Base-by-base conservation (phyloP, 2,329 filamentous ascomycete species). In the Arthroderma sp. region DNA sequence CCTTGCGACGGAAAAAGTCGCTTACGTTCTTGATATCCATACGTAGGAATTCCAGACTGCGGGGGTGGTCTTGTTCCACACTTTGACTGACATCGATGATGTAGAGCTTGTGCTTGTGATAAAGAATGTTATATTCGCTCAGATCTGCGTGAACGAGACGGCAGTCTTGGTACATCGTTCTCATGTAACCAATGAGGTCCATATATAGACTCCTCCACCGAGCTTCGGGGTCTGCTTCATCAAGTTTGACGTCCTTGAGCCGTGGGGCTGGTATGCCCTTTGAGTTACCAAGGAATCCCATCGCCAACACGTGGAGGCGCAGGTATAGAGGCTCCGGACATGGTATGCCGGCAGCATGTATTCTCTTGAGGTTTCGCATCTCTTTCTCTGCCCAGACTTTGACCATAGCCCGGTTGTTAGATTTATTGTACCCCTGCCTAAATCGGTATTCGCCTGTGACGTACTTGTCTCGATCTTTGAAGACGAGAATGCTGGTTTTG, bases 381-480 rank as follows among this genome's bases (percentile, higher is more conserved):
- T 98, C 91, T 68, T 98, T 98, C 68, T 98, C 89, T 0, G 93
- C 93, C 91, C 91, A 98, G 27, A 95, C 73, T 65, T 94, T 94
- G 54, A 98, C 89, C 89, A 96, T 96, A 54, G 89, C 87, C 40
- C 88, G 78, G 68, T 87, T 94, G 66, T 87, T 94, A 53, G 83
- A 83, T 71, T 95, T 96, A 67, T 89, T 91, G 61, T 89, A 91
- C 41, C 89, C 89, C 50, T 80, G 75, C 54, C 86, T 78, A 71
- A 98, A 98, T 27, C 91, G 75, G 66, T 88, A 87, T 66, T 98
- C 91, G 53, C 91, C 91, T 1, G 83, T 83, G 50, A 98, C 91
- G 65, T 98, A 98, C 57, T 87, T 83, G 66, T 95, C 88, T 47
- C 91, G 78, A 66, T 98, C 91, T 68, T 96, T 96, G 78, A 98